Evolutionary conservation across 345 rosid genomes (phyloP), one percentile per base, ranked within the genome.

Genomic region (Citrus reticulata): DNA sequence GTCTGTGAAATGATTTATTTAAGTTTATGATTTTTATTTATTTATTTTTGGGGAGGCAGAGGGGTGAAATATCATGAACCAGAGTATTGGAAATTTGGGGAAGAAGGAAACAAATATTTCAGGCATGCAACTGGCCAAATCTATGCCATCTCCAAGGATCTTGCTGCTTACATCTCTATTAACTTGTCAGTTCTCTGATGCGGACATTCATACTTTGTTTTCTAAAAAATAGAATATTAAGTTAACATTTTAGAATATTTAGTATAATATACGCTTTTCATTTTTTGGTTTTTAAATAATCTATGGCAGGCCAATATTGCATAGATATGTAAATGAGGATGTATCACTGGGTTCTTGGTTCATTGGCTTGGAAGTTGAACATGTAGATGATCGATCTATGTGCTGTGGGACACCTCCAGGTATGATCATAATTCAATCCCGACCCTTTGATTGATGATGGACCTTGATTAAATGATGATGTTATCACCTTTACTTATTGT

Each of bases 331-430:
- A 24, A 93, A 95, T 76, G 99, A 95, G 89, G 98, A 95, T 73
- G 98, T 93, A 8, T 91, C 99, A 0, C 60, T 93, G 83, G 98
- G 99, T 9, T 82, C 97, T 0, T 95, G 98, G 98, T 46, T 93
- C 58, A 74, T 95, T 62, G 98, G 98, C 2, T 79, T 93, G 81
- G 98, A 95, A 66, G 98, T 95, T 22, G 89, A 93, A 63, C 98
- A 93, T 24, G 89, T 91, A 34, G 97, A 95, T 79, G 97, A 93
- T 24, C 89, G 83, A 72, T 87, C 97, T 0, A 85, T 95, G 95
- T 95, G 98, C 58, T 95, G 98, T 49, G 98, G 97, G 9, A 95
- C 98, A 16, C 98, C 93, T 79, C 93, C 93, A 72, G 95, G 95
- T 87, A 74, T 39, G 35, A 39, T 68, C 30, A 24, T 11, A 42